These are phyloP conservation scores for Tolypocladium paradoxum DNA, from an alignment of 2,329 filamentous ascomycete genomes.

Conservation along the genomic window DNA sequence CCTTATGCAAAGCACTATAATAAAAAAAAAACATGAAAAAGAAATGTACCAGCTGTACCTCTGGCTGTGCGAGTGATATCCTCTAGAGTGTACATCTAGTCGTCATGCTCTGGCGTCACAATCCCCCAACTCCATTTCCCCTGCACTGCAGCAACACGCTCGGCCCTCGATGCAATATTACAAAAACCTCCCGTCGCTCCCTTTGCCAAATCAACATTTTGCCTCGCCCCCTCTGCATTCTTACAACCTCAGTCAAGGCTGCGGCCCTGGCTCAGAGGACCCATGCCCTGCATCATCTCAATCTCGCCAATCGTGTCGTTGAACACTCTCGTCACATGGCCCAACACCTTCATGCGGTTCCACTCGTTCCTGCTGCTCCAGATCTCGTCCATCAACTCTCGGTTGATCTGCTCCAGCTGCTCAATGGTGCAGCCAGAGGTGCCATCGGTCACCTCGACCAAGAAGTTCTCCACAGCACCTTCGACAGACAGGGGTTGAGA, in stretches of 20 bases:
- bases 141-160: slow-evolving; percentile 1
- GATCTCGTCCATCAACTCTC: slow-evolving; percentile 79
- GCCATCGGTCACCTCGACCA: slow-evolving; percentile 50
- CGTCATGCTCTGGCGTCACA: not conserved
- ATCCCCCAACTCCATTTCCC: slow-evolving; percentile 1
- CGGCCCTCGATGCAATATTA: not conserved
- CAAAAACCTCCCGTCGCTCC: slow-evolving; percentile 1
- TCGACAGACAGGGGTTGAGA: slow-evolving; percentile 37
- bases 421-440: slow-evolving; percentile 79
- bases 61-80: not conserved
- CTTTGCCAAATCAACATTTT: not conserved
- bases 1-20: not conserved
- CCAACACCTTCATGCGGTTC: slow-evolving; percentile 68
- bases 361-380: slow-evolving; percentile 73
- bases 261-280: slow-evolving; percentile 30
- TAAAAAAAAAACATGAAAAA: not conserved
- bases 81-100: not conserved
- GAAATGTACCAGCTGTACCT: not conserved
- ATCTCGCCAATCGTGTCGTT: slow-evolving; percentile 66
- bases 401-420: slow-evolving; percentile 88
- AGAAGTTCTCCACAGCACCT: slow-evolving; percentile 43
- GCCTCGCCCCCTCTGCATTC: slow-evolving; percentile 5
- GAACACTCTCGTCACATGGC: slow-evolving; percentile 56
- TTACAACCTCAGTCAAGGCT: not conserved
- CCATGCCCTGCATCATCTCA: slow-evolving; percentile 37